These are phyloP conservation scores for Xylaria sp. DNA, from an alignment of 2,329 filamentous ascomycete genomes.

Conservation along the genomic window DNA sequence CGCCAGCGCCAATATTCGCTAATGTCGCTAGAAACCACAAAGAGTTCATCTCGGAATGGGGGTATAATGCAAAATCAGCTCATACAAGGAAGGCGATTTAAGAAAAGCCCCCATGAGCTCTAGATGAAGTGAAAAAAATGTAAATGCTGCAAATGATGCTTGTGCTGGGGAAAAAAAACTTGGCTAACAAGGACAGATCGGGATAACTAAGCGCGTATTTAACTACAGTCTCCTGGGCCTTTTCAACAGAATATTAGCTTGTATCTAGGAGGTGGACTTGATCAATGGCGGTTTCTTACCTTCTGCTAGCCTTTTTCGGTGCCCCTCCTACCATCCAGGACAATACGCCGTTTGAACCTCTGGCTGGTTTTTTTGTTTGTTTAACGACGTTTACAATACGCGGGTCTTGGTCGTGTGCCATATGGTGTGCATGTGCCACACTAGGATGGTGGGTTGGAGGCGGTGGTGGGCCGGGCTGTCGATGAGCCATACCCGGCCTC, in stretches of 20 bases:
- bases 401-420: constrained; percentile 11
- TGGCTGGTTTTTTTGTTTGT: constrained; percentile 45
- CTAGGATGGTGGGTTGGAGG: constrained; percentile 18
- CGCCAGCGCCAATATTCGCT: constrained; percentile 42
- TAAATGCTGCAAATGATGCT: constrained; percentile 25
- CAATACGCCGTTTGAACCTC: constrained; percentile 48
- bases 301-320: constrained; percentile 48
- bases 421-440: constrained; percentile 4
- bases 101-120: constrained; percentile 39
- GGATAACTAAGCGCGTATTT: constrained; percentile 15
- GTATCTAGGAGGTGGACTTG: neutral
- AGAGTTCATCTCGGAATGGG: constrained; percentile 44
- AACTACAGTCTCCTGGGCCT: constrained; percentile 19
- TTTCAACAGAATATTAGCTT: constrained; percentile 18
- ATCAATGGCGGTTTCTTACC: constrained; percentile 43
- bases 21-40: constrained; percentile 45
- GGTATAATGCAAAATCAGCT: constrained; percentile 51
- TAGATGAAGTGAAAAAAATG: constrained; percentile 35
- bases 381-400: constrained; percentile 46
- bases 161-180: constrained; percentile 1
- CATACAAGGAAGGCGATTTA: constrained; percentile 37
- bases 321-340: constrained; percentile 50
- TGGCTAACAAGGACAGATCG: constrained; percentile 12
- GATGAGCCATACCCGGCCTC: neutral
- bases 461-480: constrained; percentile 24